phyloP scores from a whole-genome alignment of 306 rosid genomes.

The Oemleria cerasiformis region DNA sequence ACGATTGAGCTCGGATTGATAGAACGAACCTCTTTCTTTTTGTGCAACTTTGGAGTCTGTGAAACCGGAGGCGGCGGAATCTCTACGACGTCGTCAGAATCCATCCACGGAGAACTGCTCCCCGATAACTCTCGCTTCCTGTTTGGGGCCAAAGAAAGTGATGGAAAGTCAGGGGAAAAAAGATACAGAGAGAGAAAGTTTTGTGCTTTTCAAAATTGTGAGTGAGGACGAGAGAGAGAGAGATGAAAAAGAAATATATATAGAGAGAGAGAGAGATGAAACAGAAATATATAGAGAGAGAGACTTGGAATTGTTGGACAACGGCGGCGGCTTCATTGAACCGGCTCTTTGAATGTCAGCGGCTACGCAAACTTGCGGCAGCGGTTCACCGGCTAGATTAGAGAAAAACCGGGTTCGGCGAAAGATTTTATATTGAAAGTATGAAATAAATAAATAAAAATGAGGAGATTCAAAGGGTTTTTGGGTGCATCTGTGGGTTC shows the following conservation, averaged over 20 bases:
- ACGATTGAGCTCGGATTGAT: not conserved
- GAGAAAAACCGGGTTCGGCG: not conserved
- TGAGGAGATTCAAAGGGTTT: not conserved
- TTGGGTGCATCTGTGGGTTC: slow-evolving; percentile 8
- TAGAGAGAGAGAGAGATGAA: not conserved
- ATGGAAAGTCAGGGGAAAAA: slow-evolving; percentile 23
- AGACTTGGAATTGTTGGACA: slow-evolving; percentile 30
- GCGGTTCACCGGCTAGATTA: not conserved
- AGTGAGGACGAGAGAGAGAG: not conserved
- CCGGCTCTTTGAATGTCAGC: not conserved
- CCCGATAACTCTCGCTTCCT: slow-evolving; percentile 31
- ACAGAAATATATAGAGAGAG: not conserved
- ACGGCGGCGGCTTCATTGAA: slow-evolving; percentile 45
- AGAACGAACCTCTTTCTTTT: slow-evolving; percentile 13
- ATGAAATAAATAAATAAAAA: not conserved
- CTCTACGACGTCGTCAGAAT: slow-evolving; percentile 55
- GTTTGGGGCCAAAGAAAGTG: slow-evolving; percentile 29
- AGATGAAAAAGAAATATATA: not conserved
- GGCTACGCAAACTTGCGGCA: not conserved
- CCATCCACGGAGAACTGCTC: slow-evolving; percentile 36
- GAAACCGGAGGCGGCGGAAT: slow-evolving; percentile 32
- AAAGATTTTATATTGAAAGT: not conserved
- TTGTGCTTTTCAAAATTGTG: not conserved
- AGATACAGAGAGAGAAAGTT: slow-evolving; percentile 8
- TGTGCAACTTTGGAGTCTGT: slow-evolving; percentile 29